Percentiles rank a stretch among this genome's conserved stretches.
phyloP scores from a whole-genome alignment of 1,284 basidiomycete species.

The Apiotrichum akiyoshidainum region DNA sequence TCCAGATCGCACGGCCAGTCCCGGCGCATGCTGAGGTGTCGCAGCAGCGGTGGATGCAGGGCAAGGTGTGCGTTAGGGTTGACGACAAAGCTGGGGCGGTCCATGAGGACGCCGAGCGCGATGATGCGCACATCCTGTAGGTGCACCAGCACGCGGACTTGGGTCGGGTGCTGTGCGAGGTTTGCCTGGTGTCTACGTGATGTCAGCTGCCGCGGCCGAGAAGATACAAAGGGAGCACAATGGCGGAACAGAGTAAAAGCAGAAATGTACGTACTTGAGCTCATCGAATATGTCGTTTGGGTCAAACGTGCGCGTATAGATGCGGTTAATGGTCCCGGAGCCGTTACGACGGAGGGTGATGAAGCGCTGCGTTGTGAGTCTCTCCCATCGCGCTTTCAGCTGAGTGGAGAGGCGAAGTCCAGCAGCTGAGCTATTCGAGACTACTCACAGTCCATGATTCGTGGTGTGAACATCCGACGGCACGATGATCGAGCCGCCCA shows the following conservation, averaged over 20 bases:
- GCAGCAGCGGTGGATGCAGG: constrained; percentile 44
- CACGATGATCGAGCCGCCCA: constrained; percentile 38
- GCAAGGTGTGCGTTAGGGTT: constrained; percentile 46
- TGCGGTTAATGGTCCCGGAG: constrained; percentile 40
- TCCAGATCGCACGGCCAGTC: too few species aligned
- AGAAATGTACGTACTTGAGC: neutral
- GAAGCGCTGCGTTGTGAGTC: too few species aligned
- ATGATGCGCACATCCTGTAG: constrained; percentile 46
- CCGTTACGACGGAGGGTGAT: constrained; percentile 45
- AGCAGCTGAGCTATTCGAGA: neutral
- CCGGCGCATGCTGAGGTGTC: neutral
- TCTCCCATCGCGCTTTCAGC: too few species aligned
- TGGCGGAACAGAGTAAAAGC: too few species aligned
- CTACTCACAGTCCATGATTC: constrained; percentile 44
- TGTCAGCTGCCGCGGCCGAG: too few species aligned
- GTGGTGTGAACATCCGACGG: constrained; percentile 42
- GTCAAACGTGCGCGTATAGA: constrained; percentile 45
- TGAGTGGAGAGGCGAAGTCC: too few species aligned
- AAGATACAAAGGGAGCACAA: too few species aligned
- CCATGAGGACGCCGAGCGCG: constrained; percentile 35
- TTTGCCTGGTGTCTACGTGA: constrained; percentile 40
- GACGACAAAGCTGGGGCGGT: constrained; percentile 33
- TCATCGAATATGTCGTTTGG: constrained; percentile 14
- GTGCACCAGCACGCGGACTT: constrained; percentile 38
- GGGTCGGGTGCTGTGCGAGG: constrained; percentile 33